Evolutionary conservation across 169 alveolate species (phyloP).

Genomic region (Eimeria tenella): DNA sequence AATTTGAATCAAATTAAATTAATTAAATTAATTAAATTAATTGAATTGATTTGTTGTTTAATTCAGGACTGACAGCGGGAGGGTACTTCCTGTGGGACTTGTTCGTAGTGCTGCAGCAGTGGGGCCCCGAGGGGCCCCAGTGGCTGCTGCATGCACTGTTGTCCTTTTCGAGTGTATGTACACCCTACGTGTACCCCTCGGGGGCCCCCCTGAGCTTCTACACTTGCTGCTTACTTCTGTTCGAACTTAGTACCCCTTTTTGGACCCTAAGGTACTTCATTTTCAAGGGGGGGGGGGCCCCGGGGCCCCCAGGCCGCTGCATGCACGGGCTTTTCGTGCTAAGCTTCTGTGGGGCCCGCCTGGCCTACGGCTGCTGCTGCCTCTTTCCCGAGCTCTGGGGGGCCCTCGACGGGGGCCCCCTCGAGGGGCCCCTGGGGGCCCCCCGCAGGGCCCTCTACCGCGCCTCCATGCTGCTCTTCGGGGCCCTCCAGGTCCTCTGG

Average conservation of each 20-base stretch:
- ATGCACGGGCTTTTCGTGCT: conserved; percentile 2
- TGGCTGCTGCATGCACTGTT: conserved; percentile 59
- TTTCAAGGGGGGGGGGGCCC: conserved; percentile 13
- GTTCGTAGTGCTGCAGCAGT: not conserved
- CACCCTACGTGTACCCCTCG: conserved; percentile 10
- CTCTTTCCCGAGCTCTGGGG: conserved; percentile 15
- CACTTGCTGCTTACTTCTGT: not conserved
- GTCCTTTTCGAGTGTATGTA: not conserved
- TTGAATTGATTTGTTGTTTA: not conserved
- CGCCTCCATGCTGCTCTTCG: not conserved
- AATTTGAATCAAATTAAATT: no score
- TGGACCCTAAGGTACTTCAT: conserved; percentile 35
- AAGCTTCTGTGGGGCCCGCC: conserved; percentile 1
- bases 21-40: no score
- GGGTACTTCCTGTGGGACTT: conserved; percentile 70
- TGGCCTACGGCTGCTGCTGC: conserved; percentile 17
- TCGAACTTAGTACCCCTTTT: conserved; percentile 69
- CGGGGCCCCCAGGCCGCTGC: not conserved
- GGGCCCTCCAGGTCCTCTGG: conserved; percentile 6
- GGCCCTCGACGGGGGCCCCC: not conserved
- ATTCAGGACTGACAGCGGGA: not conserved
- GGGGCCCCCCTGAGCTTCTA: conserved; percentile 42
- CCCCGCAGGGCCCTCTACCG: not conserved
- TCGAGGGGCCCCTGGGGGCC: conserved; percentile 12
- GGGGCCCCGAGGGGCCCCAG: conserved; percentile 23